These are phyloP conservation scores for Centaurea solstitialis DNA, from an alignment of 129 eudicot genomes.

Conservation along the genomic window DNA sequence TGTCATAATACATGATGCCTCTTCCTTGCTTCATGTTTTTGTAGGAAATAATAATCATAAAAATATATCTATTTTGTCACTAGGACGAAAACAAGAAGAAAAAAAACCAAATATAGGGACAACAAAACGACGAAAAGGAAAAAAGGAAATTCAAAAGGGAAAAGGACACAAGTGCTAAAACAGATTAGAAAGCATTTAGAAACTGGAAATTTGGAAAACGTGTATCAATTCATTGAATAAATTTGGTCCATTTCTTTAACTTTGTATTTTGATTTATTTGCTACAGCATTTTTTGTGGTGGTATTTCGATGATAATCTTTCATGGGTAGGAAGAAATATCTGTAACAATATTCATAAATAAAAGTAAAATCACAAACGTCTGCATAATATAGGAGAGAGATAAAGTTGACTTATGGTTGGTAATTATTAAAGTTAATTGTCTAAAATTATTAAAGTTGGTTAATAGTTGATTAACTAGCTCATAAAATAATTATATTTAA, in stretches of 20 bases:
- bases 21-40: no score
- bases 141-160: not conserved
- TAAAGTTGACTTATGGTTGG: no score
- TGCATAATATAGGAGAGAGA: not conserved
- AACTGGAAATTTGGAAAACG: not conserved
- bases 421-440: no score
- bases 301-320: not conserved
- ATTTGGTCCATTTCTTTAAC: not conserved
- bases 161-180: conserved; percentile 22
- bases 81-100: conserved; percentile 8
- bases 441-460: no score
- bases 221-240: not conserved
- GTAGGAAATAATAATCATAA: not conserved
- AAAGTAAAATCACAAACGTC: not conserved
- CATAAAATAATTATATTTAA: no score
- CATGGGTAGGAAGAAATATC: not conserved
- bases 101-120: not conserved
- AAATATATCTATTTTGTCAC: not conserved
- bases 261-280: not conserved
- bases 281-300: not conserved
- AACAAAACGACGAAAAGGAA: not conserved
- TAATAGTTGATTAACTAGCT: no score
- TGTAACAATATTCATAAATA: not conserved
- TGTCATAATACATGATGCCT: no score
- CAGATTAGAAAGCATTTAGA: conserved; percentile 13